Percentiles rank a stretch among this genome's conserved stretches.
phyloP scores from a whole-genome alignment of 805 yeast species.

The Yamadazyma phyllophila region DNA sequence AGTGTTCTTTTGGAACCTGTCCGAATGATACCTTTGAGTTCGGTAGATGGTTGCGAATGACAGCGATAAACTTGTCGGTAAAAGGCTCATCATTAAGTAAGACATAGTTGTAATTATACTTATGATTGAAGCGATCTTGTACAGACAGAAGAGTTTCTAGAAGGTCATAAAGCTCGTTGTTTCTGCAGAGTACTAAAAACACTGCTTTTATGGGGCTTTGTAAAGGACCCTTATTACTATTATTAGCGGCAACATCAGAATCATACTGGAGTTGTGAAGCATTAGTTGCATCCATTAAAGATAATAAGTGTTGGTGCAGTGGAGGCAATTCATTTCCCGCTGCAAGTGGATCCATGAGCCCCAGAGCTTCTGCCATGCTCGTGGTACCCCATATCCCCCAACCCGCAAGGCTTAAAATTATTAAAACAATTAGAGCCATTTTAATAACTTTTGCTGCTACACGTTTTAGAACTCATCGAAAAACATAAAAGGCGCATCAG shows the following conservation, averaged over 20 bases:
- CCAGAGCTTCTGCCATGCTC: not conserved
- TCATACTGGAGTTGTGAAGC: too few species aligned
- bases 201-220: slow-evolving; percentile 19
- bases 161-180: slow-evolving; percentile 57
- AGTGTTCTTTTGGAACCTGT: slow-evolving; percentile 55
- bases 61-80: slow-evolving; percentile 49
- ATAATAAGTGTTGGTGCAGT: not conserved
- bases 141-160: slow-evolving; percentile 58
- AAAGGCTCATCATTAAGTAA: slow-evolving; percentile 72
- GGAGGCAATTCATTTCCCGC: too few species aligned
- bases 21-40: slow-evolving; percentile 62
- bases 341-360: too few species aligned
- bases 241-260: not conserved
- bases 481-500: slow-evolving; percentile 6
- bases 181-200: slow-evolving; percentile 67
- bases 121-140: slow-evolving; percentile 63
- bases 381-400: not conserved
- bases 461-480: slow-evolving; percentile 8
- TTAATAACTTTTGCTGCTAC: slow-evolving; percentile 3
- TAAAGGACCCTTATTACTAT: not conserved
- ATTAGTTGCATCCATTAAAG: too few species aligned
- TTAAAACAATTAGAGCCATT: not conserved
- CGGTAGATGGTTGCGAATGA: slow-evolving; percentile 51
- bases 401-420: not conserved
- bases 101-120: slow-evolving; percentile 73